Conservation (phyloP, 2,329 filamentous ascomycete species). For the Colletotrichum spaethianum region DNA sequence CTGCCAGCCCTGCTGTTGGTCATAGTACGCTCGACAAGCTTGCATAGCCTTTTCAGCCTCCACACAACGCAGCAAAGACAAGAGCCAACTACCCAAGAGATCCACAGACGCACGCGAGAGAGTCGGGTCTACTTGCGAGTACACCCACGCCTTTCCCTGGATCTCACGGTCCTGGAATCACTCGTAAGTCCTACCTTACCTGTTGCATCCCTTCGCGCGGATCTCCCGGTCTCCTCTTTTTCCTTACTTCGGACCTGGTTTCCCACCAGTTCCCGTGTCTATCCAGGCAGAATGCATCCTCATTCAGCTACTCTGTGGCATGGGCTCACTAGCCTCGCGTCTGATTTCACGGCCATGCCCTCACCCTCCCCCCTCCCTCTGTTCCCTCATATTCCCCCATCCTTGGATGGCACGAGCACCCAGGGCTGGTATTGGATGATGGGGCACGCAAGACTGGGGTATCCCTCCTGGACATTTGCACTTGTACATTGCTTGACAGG, state of each 20-base stretch:
- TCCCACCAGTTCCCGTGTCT: constrained; percentile 22
- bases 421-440: constrained; percentile 1
- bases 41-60: not conserved
- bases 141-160: not conserved
- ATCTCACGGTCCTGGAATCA: constrained; percentile 5
- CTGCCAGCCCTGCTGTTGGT: constrained; percentile 15
- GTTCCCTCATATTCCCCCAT: constrained; percentile 1
- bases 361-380: not conserved
- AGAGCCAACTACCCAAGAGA: not conserved
- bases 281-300: constrained; percentile 6
- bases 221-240: constrained; percentile 41
- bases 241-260: not conserved
- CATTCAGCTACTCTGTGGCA: constrained; percentile 1
- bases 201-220: constrained; percentile 29
- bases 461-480: constrained; percentile 1
- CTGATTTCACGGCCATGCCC: not conserved
- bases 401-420: constrained; percentile 4
- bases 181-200: constrained; percentile 3
- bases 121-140: not conserved
- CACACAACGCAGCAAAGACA: constrained; percentile 2
- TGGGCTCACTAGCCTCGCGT: constrained; percentile 2
- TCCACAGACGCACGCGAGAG: not conserved
- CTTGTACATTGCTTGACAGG: constrained; percentile 36
- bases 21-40: constrained; percentile 5
- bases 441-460: not conserved